Conservation (phyloP, 2,329 filamentous ascomycete species). For the Ophiocordyceps camponoti-rufipedis region DNA sequence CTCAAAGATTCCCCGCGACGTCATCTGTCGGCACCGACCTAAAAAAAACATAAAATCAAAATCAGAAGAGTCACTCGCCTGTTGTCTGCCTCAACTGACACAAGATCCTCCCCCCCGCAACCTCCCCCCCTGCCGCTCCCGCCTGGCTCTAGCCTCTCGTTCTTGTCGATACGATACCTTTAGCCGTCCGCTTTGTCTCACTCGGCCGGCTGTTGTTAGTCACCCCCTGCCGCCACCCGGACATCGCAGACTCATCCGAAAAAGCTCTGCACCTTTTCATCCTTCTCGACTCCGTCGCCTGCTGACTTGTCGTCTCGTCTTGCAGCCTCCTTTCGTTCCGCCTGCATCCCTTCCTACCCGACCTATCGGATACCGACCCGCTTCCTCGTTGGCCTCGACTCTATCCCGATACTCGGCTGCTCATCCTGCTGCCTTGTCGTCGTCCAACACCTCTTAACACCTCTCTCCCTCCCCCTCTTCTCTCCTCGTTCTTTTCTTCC, state of each 20-base stretch:
- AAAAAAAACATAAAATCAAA: background rate
- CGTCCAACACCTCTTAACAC: background rate
- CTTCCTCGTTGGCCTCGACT: background rate
- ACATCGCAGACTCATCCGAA: slow-evolving; percentile 1
- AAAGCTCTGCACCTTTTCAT: slow-evolving; percentile 2
- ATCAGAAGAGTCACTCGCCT: background rate
- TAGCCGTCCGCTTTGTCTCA: slow-evolving; percentile 1
- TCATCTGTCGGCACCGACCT: background rate
- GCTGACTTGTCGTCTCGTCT: background rate
- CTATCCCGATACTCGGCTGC: background rate
- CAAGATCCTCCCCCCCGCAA: background rate
- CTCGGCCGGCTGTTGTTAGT: slow-evolving; percentile 3
- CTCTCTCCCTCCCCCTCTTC: slow-evolving; percentile 2
- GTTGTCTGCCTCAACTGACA: background rate
- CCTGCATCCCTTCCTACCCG: background rate
- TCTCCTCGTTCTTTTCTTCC: background rate
- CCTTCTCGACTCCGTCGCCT: background rate
- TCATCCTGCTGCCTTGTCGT: background rate
- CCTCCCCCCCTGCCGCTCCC: background rate
- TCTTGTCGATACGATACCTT: background rate
- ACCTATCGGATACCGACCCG: background rate
- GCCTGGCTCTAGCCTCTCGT: background rate
- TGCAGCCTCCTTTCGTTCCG: background rate
- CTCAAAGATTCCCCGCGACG: background rate
- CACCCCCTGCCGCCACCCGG: slow-evolving; percentile 1